Evolutionary conservation across 257 asterid genomes (phyloP).

Genomic region (Solanum sejunctum): DNA sequence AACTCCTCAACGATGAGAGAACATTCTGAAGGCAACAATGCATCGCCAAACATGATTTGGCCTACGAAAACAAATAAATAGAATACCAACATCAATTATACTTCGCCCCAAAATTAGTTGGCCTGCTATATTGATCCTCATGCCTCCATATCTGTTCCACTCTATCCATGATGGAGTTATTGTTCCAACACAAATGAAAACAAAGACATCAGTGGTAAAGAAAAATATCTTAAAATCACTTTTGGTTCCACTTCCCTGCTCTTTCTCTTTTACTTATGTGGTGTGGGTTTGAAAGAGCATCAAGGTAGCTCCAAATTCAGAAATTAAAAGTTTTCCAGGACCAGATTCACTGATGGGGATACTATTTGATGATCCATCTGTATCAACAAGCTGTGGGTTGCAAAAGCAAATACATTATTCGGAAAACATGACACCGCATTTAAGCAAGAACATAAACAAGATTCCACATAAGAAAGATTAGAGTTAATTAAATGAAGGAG

Average conservation of each 20-base stretch:
- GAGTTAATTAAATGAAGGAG: neutral
- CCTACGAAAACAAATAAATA: too few relatives aligned
- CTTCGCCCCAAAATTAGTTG: neutral
- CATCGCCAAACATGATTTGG: too few relatives aligned
- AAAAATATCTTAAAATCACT: neutral
- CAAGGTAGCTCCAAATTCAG: neutral
- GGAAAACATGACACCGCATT: neutral
- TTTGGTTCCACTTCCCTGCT: neutral
- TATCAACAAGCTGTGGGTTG: slow-evolving; percentile 58
- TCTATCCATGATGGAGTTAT: neutral
- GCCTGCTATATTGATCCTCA: neutral
- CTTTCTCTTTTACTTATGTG: neutral
- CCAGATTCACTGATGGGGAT: slow-evolving; percentile 54
- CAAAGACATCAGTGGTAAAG: neutral
- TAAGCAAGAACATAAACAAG: neutral
- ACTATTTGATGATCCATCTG: slow-evolving; percentile 81
- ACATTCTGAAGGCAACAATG: too few relatives aligned
- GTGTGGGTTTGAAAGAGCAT: neutral
- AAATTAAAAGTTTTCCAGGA: too few relatives aligned
- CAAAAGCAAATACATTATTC: neutral
- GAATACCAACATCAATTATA: too few relatives aligned
- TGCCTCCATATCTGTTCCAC: neutral
- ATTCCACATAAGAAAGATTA: neutral
- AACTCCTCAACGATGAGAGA: too few relatives aligned
- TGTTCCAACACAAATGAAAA: neutral